These are phyloP conservation scores for Rhinocladiella mackenziei DNA, from an alignment of 2,329 filamentous ascomycete genomes.

Conservation along the genomic window DNA sequence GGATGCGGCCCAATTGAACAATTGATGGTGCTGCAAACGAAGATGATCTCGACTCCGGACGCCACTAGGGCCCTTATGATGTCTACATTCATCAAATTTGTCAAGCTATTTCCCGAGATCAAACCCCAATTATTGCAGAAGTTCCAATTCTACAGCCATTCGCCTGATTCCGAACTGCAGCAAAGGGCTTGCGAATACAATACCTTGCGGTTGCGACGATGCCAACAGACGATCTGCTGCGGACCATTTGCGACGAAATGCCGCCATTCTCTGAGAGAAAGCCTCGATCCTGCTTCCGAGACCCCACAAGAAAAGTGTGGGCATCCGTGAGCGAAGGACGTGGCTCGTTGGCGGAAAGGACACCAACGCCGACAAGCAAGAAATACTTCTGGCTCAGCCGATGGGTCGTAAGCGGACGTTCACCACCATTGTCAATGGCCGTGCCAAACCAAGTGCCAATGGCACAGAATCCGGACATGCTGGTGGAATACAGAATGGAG, in stretches of 20 bases:
- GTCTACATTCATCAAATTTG: conserved; percentile 94
- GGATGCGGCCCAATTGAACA: conserved; percentile 97
- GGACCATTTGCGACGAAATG: conserved; percentile 98
- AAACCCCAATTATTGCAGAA: conserved; percentile 89
- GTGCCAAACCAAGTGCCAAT: conserved; percentile 40
- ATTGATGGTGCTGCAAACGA: conserved; percentile 84
- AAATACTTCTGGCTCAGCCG: conserved; percentile 74
- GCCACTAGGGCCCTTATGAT: conserved; percentile 89
- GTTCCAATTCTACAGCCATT: conserved; percentile 89
- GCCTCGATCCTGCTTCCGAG: conserved; percentile 87
- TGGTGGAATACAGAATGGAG: conserved; percentile 29
- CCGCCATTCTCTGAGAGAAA: conserved; percentile 92
- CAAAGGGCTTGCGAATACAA: conserved; percentile 94
- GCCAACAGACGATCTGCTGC: conserved; percentile 82
- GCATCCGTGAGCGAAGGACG: conserved; percentile 89
- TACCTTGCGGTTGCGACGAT: conserved; percentile 82
- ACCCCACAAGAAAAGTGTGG: conserved; percentile 88
- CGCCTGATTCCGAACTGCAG: conserved; percentile 89
- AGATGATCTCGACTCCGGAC: conserved; percentile 83
- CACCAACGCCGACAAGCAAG: conserved; percentile 75
- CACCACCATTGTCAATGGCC: conserved; percentile 52
- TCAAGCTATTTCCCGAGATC: conserved; percentile 97
- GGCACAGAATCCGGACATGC: conserved; percentile 29
- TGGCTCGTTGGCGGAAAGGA: conserved; percentile 98
- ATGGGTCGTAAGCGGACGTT: conserved; percentile 83